These are phyloP conservation scores for Calocera viscosa DNA, from an alignment of 768 basidiomycete genomes.

Conservation along the genomic window DNA sequence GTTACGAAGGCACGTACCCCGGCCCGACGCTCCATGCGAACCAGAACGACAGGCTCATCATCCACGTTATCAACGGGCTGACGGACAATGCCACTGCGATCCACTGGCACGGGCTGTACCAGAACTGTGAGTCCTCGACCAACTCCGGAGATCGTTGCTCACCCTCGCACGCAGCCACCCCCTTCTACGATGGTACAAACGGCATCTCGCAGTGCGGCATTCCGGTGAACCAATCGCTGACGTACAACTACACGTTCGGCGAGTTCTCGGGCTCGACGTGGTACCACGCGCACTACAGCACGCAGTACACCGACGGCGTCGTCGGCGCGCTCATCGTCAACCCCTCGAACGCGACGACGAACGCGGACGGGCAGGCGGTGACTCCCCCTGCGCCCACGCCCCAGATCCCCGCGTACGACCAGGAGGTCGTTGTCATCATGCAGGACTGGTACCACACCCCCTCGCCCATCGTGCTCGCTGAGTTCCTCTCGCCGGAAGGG, in stretches of 20 bases:
- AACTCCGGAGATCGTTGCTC: too few relatives aligned
- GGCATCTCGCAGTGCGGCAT: constrained; percentile 43
- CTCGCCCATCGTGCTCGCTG: not conserved
- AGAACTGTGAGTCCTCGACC: not conserved
- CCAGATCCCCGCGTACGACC: constrained; percentile 30
- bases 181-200: constrained; percentile 38
- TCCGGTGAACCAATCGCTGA: constrained; percentile 37
- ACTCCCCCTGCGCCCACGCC: not conserved
- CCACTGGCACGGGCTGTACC: constrained; percentile 5
- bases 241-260: constrained; percentile 35
- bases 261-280: constrained; percentile 38
- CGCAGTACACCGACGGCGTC: constrained; percentile 39
- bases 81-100: constrained; percentile 12
- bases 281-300: constrained; percentile 31
- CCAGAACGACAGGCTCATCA: constrained; percentile 28
- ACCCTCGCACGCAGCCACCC: constrained; percentile 24
- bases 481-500: constrained; percentile 21
- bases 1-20: constrained; percentile 23
- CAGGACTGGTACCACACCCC: constrained; percentile 23
- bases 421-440: constrained; percentile 30
- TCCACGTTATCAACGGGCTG: constrained; percentile 30
- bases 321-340: constrained; percentile 40
- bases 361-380: not conserved
- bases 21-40: constrained; percentile 33
- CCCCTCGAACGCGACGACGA: constrained; percentile 27